Conservation (phyloP, 2,329 filamentous ascomycete genomes). For the Trichophaea hybrida region DNA sequence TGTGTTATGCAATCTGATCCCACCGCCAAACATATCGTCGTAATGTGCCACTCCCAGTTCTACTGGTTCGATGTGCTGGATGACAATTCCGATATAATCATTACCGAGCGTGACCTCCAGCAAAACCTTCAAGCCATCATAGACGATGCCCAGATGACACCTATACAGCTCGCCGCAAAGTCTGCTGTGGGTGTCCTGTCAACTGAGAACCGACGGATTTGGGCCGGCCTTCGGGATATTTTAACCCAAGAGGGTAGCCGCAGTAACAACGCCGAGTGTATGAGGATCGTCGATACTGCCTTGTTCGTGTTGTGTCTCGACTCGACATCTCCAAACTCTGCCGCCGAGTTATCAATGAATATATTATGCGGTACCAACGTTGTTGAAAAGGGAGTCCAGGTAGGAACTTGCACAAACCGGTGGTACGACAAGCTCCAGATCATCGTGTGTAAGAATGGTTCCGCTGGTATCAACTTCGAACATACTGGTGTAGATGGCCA, state of each 20-base stretch:
- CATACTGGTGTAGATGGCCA: conserved; percentile 97
- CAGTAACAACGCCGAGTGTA: conserved; percentile 88
- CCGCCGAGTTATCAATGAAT: conserved; percentile 82
- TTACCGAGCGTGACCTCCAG: conserved; percentile 87
- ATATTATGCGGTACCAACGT: conserved; percentile 95
- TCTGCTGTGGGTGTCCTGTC: conserved; percentile 83
- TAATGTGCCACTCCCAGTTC: conserved; percentile 87
- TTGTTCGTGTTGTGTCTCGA: conserved; percentile 87
- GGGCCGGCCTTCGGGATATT: conserved; percentile 81
- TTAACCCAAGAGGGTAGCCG: conserved; percentile 62
- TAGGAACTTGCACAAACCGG: conserved; percentile 91
- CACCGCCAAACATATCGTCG: conserved; percentile 80
- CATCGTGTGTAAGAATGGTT: conserved; percentile 97
- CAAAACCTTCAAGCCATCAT: conserved; percentile 86
- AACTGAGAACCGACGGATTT: conserved; percentile 90
- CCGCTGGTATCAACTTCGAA: conserved; percentile 97
- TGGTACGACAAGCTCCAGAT: conserved; percentile 99
- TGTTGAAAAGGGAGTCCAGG: conserved; percentile 83
- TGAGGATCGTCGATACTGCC: conserved; percentile 90
- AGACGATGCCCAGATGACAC: conserved; percentile 75
- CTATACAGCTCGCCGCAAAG: conserved; percentile 91
- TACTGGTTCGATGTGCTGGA: conserved; percentile 99
- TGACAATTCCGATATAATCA: conserved; percentile 85
- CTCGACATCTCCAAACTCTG: conserved; percentile 70
- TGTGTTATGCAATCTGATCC: conserved; percentile 94